These are phyloP conservation scores for Candida mesenterica DNA, from an alignment of 1,139 yeast genomes.

Conservation along the genomic window DNA sequence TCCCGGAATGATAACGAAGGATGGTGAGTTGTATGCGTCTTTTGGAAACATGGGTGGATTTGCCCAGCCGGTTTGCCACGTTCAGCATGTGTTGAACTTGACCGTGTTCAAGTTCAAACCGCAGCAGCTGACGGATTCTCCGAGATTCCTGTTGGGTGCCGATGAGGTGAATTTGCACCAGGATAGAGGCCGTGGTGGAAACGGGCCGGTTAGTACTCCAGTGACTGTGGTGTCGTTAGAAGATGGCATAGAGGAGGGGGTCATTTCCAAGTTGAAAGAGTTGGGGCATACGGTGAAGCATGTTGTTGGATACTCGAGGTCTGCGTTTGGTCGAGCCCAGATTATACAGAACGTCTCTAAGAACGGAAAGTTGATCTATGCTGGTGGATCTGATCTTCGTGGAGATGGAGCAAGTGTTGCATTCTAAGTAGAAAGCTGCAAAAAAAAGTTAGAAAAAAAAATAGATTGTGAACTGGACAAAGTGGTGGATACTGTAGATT, in stretches of 20 bases:
- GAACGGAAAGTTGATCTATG: constrained; percentile 45
- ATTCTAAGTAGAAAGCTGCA: constrained; percentile 11
- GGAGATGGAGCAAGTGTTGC: constrained; percentile 84
- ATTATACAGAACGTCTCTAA: constrained; percentile 51
- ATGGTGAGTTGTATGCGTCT: constrained; percentile 55
- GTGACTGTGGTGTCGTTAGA: constrained; percentile 64
- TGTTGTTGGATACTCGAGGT: constrained; percentile 47
- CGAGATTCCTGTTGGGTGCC: constrained; percentile 64
- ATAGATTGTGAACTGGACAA: too few relatives aligned
- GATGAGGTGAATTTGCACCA: constrained; percentile 40
- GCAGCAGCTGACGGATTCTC: constrained; percentile 75
- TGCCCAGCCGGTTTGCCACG: constrained; percentile 85
- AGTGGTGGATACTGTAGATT: too few relatives aligned
- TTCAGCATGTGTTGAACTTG: constrained; percentile 72
- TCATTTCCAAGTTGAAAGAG: constrained; percentile 39
- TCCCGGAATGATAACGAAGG: constrained; percentile 69
- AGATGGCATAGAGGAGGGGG: constrained; percentile 53
- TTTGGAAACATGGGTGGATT: constrained; percentile 90
- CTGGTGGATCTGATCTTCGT: constrained; percentile 75
- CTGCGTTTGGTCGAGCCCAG: constrained; percentile 70
- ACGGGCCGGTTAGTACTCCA: constrained; percentile 63
- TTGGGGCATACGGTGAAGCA: constrained; percentile 60
- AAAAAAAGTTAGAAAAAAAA: background rate
- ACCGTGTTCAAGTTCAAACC: constrained; percentile 63
- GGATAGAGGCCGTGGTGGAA: constrained; percentile 60